Evolutionary conservation across 257 asterid species (phyloP), one percentile per base, ranked within the genome.

Genomic region (Striga asiatica): DNA sequence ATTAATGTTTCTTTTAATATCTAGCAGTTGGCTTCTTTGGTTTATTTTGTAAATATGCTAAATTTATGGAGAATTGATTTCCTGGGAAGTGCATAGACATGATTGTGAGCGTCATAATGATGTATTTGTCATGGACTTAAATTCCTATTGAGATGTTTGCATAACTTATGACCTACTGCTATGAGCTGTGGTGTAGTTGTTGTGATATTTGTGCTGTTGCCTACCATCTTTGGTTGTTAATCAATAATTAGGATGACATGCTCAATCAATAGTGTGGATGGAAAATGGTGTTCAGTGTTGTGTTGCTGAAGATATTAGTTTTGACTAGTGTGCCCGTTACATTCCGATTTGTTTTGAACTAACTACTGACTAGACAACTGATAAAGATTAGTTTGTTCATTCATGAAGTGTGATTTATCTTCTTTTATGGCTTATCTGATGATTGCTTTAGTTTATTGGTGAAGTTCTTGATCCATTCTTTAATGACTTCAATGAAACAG

Each of bases 231-330:
- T 10, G 16, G 67, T 34, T 31, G 49, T 34, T 18, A 34, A 43
- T 43, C 18, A 28, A n/a, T n/a, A n/a, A n/a, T n/a, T n/a, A n/a
- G n/a, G 23, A 32, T 58, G 56, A 13, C 60, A 22, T 56, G 29
- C 31, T 17, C 31, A 29, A 16, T 41, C 6, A 7, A 16, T 13
- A 38, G 16, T 38, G 14, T 38, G 22, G 8, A 52, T 25, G 47
- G 65, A 19, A 10, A 41, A 42, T 53, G 51, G 22, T 16, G 12
- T 59, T 60, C 41, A 17, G 48, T 66, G 54, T 39, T 60, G 50
- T 66, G 27, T 24, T 55, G 46, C 55, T 25, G 23, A 13, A 38
- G 13, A 13, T 24, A 34, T 63, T 31, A 9, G 24, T 28, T 41
- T 21, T 71, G 23, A 25, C 19, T 17, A 21, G 11, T 42, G 50